phyloP scores from a whole-genome alignment of 257 asterid species.

The Penstemon newberryi region DNA sequence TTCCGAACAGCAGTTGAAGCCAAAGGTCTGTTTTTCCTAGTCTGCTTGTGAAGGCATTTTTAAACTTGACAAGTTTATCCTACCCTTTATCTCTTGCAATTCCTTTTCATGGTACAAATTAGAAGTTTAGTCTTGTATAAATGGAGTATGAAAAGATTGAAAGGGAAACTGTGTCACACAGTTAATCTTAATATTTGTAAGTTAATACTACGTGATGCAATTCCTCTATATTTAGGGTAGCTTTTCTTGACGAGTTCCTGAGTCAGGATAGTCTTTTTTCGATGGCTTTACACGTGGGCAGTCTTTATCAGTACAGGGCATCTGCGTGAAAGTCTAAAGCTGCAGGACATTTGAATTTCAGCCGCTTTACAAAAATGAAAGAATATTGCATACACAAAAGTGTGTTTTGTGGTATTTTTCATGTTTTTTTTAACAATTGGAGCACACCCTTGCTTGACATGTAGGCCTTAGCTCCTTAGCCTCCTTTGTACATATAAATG shows the following conservation, averaged over 20 bases:
- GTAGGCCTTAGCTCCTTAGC: conserved; percentile 18
- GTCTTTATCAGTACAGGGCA: conserved; percentile 1
- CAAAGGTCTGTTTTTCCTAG: conserved; percentile 56
- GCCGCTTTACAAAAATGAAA: conserved; percentile 1
- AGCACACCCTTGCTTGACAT: neutral
- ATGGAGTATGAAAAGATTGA: conserved; percentile 13
- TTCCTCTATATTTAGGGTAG: conserved; percentile 4
- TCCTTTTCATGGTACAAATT: neutral
- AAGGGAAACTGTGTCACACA: neutral
- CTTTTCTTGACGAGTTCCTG: neutral
- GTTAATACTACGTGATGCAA: neutral
- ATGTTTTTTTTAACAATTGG: neutral
- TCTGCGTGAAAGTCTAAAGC: conserved; percentile 9
- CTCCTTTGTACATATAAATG: neutral
- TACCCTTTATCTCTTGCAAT: neutral
- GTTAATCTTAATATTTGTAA: neutral
- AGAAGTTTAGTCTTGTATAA: neutral
- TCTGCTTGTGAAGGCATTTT: conserved; percentile 22
- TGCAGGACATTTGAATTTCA: conserved; percentile 6
- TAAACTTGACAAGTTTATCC: conserved; percentile 1
- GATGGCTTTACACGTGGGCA: conserved; percentile 9
- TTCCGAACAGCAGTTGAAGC: conserved; percentile 76
- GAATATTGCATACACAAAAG: neutral
- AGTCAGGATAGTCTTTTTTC: neutral
- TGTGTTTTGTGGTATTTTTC: neutral